phyloP scores from a whole-genome alignment of 1,139 yeast species.

The Hemisphaericaspora lyxosophila region DNA sequence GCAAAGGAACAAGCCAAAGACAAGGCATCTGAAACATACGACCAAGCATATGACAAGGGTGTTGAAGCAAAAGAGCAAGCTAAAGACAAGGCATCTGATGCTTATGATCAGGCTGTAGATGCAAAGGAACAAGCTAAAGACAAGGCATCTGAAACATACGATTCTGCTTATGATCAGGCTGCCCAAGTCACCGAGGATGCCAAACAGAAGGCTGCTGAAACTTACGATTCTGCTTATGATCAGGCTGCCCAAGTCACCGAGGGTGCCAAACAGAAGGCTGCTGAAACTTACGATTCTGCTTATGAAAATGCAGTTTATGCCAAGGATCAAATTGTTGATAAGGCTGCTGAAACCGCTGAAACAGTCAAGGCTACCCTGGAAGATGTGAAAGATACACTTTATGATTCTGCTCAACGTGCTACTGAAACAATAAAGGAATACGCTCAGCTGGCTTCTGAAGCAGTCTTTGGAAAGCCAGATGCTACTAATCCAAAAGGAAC shows the following conservation, averaged over 20 bases:
- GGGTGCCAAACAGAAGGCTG: background rate
- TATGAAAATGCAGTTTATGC: background rate
- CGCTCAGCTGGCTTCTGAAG: constrained; percentile 45
- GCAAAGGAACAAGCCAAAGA: background rate
- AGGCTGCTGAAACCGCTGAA: background rate
- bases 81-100: constrained; percentile 34
- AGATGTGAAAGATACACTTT: background rate
- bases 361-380: background rate
- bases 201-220: background rate
- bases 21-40: background rate
- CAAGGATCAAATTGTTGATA: background rate
- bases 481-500: background rate
- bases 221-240: background rate
- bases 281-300: background rate
- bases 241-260: constrained; percentile 20
- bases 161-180: constrained; percentile 28
- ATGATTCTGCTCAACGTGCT: constrained; percentile 1
- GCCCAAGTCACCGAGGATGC: constrained; percentile 21
- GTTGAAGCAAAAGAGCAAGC: background rate
- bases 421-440: constrained; percentile 11
- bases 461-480: constrained; percentile 26
- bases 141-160: background rate
- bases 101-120: constrained; percentile 27
- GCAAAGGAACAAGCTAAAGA: background rate
- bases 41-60: background rate